Conservation (phyloP, 1,139 yeast genomes). For the Kazachstania sp. region DNA sequence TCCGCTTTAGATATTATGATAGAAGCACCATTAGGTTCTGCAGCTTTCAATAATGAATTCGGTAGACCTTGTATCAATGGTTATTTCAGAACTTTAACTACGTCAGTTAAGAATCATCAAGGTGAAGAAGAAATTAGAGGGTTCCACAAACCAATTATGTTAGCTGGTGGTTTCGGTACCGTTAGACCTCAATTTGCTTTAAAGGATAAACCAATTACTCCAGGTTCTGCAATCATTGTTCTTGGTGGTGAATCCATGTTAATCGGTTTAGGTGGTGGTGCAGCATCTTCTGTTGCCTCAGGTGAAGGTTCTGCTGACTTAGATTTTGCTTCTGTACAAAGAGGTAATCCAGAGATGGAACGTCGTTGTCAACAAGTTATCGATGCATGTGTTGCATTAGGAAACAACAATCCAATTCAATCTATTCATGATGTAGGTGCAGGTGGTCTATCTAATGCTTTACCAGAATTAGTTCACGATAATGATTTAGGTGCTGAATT, state of each 20-base stretch:
- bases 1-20: slow-evolving; percentile 90
- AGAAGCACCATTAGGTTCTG: slow-evolving; percentile 96
- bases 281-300: slow-evolving; percentile 90
- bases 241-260: slow-evolving; percentile 99
- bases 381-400: slow-evolving; percentile 83
- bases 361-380: slow-evolving; percentile 98
- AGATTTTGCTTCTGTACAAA: slow-evolving; percentile 97
- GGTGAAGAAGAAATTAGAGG: slow-evolving; percentile 79
- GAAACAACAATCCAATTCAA: slow-evolving; percentile 77
- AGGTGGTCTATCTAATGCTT: slow-evolving; percentile 95
- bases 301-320: slow-evolving; percentile 94
- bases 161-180: slow-evolving; percentile 99
- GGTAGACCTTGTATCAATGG: slow-evolving; percentile 98
- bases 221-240: slow-evolving; percentile 87
- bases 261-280: slow-evolving; percentile 99
- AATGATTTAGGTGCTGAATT: slow-evolving; percentile 91
- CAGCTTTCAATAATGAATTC: slow-evolving; percentile 96
- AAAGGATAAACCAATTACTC: slow-evolving; percentile 79
- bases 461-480: slow-evolving; percentile 96
- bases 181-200: slow-evolving; percentile 89
- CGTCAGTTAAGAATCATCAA: slow-evolving; percentile 53
- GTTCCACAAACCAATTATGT: slow-evolving; percentile 97
- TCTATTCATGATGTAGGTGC: slow-evolving; percentile 99
- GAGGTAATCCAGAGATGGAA: slow-evolving; percentile 99
- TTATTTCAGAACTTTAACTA: slow-evolving; percentile 90